Evolutionary conservation across 73 alveolate genomes (phyloP), one percentile per base, ranked within the genome.

Genomic region (Paramecium sexaurelia): DNA sequence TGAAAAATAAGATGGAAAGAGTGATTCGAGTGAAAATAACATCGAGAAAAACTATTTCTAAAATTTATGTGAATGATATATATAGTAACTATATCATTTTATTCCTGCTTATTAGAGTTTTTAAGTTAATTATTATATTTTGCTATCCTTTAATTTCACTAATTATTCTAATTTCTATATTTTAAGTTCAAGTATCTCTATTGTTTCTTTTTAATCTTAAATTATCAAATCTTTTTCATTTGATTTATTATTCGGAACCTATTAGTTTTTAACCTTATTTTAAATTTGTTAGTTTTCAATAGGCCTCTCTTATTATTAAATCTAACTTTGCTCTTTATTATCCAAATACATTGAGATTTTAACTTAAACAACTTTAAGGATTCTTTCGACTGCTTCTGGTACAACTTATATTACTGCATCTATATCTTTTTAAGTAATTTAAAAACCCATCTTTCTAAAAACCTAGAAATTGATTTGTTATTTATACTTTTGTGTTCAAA

Each of bases 371-470:
- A 94, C 94, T 68, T 92, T 94, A 15, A 96, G 94, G n/a, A 96
- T 92, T 39, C 96, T 67, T 88, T 98, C 99, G 40, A 97, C 97
- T 0, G 98, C 97, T 35, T 96, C 99, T 6, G 99, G 99, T 22
- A 84, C 98, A 66, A 97, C 95, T 75, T 92, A 92, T 43, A 97
- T 97, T 19, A 96, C 91, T 66, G 95, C 94, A 19, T 95, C 97
- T 29, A 98, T 87, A 84, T 98, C 99, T 40, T 85, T 87, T 75
- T 95, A 93, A 29, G 96, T 78, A 35, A 98, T 93, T 71, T 94
- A 90, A 93, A 97, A 95, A 43, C 99, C 99, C 93, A 98, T 92
- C 95, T 97, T 98, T 92, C 96, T 97, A 94, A 98, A 94, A 33
- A 98, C 99, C 78, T 85, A 29, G 13, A 17, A 57, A 17, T 29